Base-by-base conservation (phyloP, 179 eudicot genomes). In the Actinidia arguta region DNA sequence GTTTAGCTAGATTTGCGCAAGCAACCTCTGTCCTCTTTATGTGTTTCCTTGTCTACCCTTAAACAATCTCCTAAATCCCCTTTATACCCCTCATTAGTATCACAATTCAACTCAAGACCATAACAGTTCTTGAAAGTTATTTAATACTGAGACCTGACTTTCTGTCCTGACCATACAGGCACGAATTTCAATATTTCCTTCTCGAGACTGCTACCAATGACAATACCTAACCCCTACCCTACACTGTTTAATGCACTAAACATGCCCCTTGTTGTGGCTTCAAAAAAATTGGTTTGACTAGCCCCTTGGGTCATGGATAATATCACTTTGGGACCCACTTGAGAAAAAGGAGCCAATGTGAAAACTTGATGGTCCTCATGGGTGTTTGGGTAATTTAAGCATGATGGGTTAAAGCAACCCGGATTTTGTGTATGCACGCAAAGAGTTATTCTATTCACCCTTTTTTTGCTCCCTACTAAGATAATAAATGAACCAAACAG, bases 1-100 rank as follows among this genome's bases (percentile, higher is more conserved):
- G 61, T 66, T 78, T 83, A 76, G 85, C 90, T 83, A 83, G 86
- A 83, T 85, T 80, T 85, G 84, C 83, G 84, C 88, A 87, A 85
- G 84, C 86, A 83, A 78, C 80, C 86, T 78, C 66, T 80, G 64
- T 78, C 55, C 66, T 66, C 54, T 47, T 52, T 62, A 52, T 46
- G 17, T 82, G 39, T 44, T 71, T 27, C 63, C 66, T 13, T 31
- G 70, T 83, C 59, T 24, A 42, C 62, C 75, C 51, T 52, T 58
- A n/a, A 48, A 66, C 62, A 79, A 18, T 36, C 31, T 52, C 17
- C 48, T 6, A 20, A 79, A 79, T 68, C 14, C 58, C 82, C 22
- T 31, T 31, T 52, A 67, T 52, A 13, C 51, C 64, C 72, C 66
- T 31, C 46, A 1, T 13, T 11, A 13, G 27, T 7, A n/a, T 25